Percentiles rank a stretch among this genome's conserved stretches.
Evolutionary conservation across 1,284 basidiomycete genomes (phyloP).

Genomic region (Gomphus bonarii): DNA sequence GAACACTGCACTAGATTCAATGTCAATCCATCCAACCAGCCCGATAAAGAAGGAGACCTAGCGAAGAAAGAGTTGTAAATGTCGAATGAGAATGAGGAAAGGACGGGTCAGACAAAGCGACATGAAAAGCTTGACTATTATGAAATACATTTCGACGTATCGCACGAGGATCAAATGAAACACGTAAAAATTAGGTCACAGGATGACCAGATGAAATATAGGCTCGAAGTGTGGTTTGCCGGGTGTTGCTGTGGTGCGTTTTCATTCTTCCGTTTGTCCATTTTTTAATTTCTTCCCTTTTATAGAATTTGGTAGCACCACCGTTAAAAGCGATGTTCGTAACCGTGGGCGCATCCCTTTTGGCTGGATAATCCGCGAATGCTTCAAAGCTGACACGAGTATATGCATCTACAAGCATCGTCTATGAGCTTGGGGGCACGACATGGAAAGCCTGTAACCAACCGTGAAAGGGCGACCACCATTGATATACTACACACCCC

Average conservation of each 20-base stretch:
- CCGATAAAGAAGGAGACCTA: slow-evolving; percentile 16
- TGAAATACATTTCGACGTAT: slow-evolving; percentile 9
- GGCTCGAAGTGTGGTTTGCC: slow-evolving; percentile 47
- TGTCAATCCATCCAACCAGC: slow-evolving; percentile 30
- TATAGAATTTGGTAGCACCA: slow-evolving; percentile 41
- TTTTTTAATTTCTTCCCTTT: neutral
- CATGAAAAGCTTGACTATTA: slow-evolving; percentile 15
- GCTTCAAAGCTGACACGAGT: slow-evolving; percentile 37
- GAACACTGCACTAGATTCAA: slow-evolving; percentile 39
- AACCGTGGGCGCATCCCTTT: slow-evolving; percentile 41
- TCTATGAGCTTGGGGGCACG: slow-evolving; percentile 38
- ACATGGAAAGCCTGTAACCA: slow-evolving; percentile 33
- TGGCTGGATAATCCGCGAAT: slow-evolving; percentile 49
- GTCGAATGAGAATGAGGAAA: slow-evolving; percentile 12
- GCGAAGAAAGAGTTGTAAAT: slow-evolving; percentile 35
- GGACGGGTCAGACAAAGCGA: neutral
- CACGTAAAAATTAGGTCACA: too few species aligned
- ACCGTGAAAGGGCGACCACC: slow-evolving; percentile 26
- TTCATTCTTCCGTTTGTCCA: neutral
- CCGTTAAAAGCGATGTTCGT: slow-evolving; percentile 38
- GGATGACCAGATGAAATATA: too few species aligned
- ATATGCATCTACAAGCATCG: slow-evolving; percentile 41
- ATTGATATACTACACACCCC: slow-evolving; percentile 8
- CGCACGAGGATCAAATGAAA: slow-evolving; percentile 17
- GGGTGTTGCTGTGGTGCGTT: slow-evolving; percentile 27